Percentiles rank a stretch among this genome's conserved stretches.
phyloP scores from a whole-genome alignment of 2,329 filamentous ascomycete genomes.

The Pseudopyricularia cyperi region DNA sequence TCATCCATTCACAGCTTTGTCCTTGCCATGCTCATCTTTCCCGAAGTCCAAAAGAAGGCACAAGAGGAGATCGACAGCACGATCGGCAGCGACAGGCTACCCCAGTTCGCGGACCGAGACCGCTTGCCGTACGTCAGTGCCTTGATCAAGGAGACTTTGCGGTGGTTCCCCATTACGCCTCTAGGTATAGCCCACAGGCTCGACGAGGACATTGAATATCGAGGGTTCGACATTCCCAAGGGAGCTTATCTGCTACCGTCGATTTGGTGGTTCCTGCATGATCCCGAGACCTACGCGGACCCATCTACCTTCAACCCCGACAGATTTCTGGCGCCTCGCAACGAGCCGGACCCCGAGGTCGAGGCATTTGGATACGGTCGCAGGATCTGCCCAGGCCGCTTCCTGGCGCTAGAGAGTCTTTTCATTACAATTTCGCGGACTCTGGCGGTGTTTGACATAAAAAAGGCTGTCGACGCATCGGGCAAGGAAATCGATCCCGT shows the following conservation, averaged over 20 bases:
- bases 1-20: constrained; percentile 32
- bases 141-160: constrained; percentile 15
- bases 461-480: neutral
- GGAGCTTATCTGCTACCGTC: constrained; percentile 27
- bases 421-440: constrained; percentile 21
- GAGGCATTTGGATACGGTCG: constrained; percentile 27
- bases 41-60: constrained; percentile 25
- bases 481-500: neutral
- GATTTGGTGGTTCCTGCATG: constrained; percentile 16
- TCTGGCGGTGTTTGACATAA: constrained; percentile 14
- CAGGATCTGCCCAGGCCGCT: constrained; percentile 27
- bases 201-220: constrained; percentile 33
- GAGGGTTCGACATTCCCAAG: constrained; percentile 32
- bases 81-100: constrained; percentile 16
- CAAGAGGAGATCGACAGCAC: constrained; percentile 28
- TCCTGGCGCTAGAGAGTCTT: constrained; percentile 33
- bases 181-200: constrained; percentile 26
- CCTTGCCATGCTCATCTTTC: constrained; percentile 31
- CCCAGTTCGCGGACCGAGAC: constrained; percentile 16
- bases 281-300: constrained; percentile 10
- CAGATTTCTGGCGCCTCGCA: constrained; percentile 9
- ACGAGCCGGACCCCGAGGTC: constrained; percentile 16
- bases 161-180: neutral
- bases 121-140: constrained; percentile 19
- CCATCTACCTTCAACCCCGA: constrained; percentile 10